phyloP scores from a whole-genome alignment of 2,329 filamentous ascomycete species.

The Nakataea oryzae region DNA sequence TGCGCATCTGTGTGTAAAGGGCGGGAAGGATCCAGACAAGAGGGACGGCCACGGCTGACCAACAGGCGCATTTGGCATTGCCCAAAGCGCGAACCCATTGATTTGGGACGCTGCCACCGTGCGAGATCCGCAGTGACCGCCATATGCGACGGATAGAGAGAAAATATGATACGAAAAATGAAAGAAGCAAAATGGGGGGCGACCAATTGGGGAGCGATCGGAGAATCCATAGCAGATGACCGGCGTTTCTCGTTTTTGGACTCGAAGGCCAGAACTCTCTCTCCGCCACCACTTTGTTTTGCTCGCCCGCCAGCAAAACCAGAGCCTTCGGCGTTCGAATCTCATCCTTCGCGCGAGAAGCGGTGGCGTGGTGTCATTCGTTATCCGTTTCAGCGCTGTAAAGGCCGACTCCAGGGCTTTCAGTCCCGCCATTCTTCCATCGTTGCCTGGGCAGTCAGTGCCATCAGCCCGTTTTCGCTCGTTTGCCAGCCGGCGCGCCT shows the following conservation, averaged over 20 bases:
- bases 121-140: not conserved
- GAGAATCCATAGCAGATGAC: not conserved
- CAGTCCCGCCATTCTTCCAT: not conserved
- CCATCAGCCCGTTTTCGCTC: not conserved
- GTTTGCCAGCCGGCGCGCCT: not conserved
- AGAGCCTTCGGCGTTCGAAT: not conserved
- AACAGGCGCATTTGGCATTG: not conserved
- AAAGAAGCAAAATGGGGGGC: not conserved
- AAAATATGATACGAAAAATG: not conserved
- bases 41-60: not conserved
- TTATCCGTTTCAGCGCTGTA: not conserved
- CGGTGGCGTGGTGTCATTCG: not conserved
- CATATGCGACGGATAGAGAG: not conserved
- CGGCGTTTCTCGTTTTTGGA: not conserved
- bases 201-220: not conserved
- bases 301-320: not conserved
- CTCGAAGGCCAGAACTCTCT: not conserved
- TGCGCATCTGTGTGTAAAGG: not conserved
- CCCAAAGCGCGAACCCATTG: not conserved
- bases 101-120: not conserved
- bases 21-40: not conserved
- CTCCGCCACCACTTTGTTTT: not conserved
- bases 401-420: not conserved
- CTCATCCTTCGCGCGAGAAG: not conserved
- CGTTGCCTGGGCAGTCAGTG: constrained; percentile 2